Base-by-base conservation (phyloP, 2,329 filamentous ascomycete genomes). In the Graphiopsis chlorocephala region DNA sequence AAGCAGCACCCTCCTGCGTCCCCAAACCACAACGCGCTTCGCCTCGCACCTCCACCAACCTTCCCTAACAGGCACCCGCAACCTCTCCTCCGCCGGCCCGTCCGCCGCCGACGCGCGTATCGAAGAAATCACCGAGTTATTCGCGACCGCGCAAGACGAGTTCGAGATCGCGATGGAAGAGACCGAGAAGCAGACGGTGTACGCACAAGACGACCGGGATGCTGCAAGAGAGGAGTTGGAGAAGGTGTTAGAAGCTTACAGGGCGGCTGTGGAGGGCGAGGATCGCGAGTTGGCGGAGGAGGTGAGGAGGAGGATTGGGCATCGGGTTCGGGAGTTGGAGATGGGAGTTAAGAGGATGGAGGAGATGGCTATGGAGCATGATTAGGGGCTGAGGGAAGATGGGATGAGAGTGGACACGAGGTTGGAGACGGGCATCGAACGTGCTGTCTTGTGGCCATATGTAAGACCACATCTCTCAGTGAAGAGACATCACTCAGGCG, bases 111-210 rank as follows among this genome's bases (percentile, higher is more conserved):
- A 79, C 62, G 74, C 75, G 62, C 75, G 74, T 52, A 78, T 79
- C 63, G 78, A 79, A 47, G 76, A 78, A 50, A 77, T 79, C 59
- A 76, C 75, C n/a, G 78, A 79, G 64, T 71, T 78, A 38, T 79
- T 74, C 66, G 71, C 74, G 20, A 77, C 75, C n/a, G 76, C 76
- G 7, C 73, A 73, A 64, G 76, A 77, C 61, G 76, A 77, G 72
- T 83, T 83, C 69, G 81, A 84, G 64, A 83, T 83, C 33, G 82
- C 82, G 31, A 76, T 78, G 63, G 82, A 84, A 66, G 82, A 83
- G 70, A 83, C 81, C 20, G 78, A 81, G 67, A 84, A 83, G 74
- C 81, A 82, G 64, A 83, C 82, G 12, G 80, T 84, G 33, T 86
- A 86, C 72, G 84, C 84, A 1, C 77, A 80, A 20, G 83, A 83